Evolutionary conservation across 176 grass and related monocot genomes (phyloP), one percentile per base, ranked within the genome.

Genomic region (Aegilops speltoides): DNA sequence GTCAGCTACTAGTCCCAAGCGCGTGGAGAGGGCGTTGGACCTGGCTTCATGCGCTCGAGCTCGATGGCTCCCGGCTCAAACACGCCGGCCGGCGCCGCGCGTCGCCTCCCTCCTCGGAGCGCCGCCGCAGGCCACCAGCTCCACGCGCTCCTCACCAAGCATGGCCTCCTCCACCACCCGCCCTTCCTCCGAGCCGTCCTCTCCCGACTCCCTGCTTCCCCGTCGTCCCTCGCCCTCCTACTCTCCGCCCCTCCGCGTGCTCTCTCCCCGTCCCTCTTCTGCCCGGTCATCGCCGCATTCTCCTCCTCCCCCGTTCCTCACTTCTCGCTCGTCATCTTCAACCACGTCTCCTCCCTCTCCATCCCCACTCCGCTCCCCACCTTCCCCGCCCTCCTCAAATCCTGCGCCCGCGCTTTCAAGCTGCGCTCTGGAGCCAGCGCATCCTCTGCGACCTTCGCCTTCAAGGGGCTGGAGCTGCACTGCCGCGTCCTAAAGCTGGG

Each of bases 341-440:
- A 90, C 68, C 81, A 60, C 25, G 73, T 82, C 63, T 86, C 84
- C 70, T 70, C 57, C 23, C 31, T 70, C 48, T 63, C 84, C 76
- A 11, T 86, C 59, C 76, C 68, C 13, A 86, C 91, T 26, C 79
- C 86, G 10, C 83, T 82, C 40, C 88, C 90, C 68, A 54, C 86
- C 28, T 93, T 92, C 78, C 89, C 95, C 0, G 88, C 90, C 6
- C 89, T 97, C 7, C 78, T 97, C 84, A 97, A 93, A 68, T 91
- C 95, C 8, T 95, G 95, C 23, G 86, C 74, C 23, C 89, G 93
- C 13, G 85, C 92, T 15, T 89, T 92, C 82, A 77, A 38, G 17
- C 65, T 78, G 15, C 50, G 73, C 73, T 24, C 57, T 3, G 5
- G 33, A 25, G 31, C 40, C 66, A 16, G 57, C 19, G 67, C 68